phyloP scores from a whole-genome alignment of 345 rosid genomes.

The Euphorbia pulcherrima region DNA sequence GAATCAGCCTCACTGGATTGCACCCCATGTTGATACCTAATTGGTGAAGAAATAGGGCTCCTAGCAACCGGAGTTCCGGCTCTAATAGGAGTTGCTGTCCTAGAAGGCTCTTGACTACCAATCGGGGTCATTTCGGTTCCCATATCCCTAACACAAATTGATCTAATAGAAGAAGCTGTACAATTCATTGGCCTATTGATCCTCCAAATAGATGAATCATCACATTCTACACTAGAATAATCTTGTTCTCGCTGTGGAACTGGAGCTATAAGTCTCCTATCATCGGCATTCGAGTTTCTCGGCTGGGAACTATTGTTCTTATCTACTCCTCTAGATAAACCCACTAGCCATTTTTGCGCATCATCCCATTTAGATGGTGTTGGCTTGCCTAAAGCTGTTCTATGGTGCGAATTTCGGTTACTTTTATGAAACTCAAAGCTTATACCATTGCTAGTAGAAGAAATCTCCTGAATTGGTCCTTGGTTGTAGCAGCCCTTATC shows the following conservation, averaged over 20 bases:
- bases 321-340: slow-evolving; percentile 57
- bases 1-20: too few relatives aligned
- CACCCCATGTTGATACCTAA: slow-evolving; percentile 39
- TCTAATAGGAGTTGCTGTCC: slow-evolving; percentile 78
- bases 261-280: slow-evolving; percentile 79
- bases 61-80: slow-evolving; percentile 67
- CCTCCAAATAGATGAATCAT: too few relatives aligned
- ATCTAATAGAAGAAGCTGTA: slow-evolving; percentile 45
- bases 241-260: slow-evolving; percentile 68
- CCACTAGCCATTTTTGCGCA: slow-evolving; percentile 95
- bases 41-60: slow-evolving; percentile 80
- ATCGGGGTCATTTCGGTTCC: slow-evolving; percentile 98
- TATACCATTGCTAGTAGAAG: slow-evolving; percentile 29
- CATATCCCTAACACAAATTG: slow-evolving; percentile 84
- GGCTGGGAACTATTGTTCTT: slow-evolving; percentile 47
- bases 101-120: slow-evolving; percentile 88
- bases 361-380: slow-evolving; percentile 98
- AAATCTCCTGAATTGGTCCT: slow-evolving; percentile 50
- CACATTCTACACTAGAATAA: slow-evolving; percentile 47
- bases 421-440: slow-evolving; percentile 73
- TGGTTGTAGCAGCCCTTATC: slow-evolving; percentile 47
- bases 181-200: too few relatives aligned
- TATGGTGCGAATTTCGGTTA: slow-evolving; percentile 53
- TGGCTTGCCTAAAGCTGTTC: slow-evolving; percentile 74
- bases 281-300: slow-evolving; percentile 86